Evolutionary conservation across 306 rosid genomes (phyloP).

Genomic region (Quercus mongolica): DNA sequence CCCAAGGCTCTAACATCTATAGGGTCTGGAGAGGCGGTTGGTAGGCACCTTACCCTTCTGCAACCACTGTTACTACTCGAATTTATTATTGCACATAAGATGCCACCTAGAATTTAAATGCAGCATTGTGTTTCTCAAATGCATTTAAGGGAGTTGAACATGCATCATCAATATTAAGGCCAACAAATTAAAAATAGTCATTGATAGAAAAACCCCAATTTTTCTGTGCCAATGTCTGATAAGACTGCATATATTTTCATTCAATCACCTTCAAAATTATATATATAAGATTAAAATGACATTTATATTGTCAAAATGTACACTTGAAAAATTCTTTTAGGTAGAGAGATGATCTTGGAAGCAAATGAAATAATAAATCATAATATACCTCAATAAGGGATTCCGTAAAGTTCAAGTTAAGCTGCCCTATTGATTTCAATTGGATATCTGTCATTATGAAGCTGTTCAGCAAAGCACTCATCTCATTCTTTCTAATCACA

Average conservation of each 20-base stretch:
- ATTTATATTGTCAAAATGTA: neutral
- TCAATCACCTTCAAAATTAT: neutral
- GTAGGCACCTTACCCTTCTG: neutral
- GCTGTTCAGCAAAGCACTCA: conserved; percentile 52
- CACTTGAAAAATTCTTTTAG: neutral
- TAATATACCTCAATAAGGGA: conserved; percentile 73
- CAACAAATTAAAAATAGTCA: neutral
- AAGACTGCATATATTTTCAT: too few species aligned
- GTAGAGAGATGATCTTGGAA: neutral
- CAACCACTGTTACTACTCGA: neutral
- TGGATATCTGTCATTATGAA: conserved; percentile 56
- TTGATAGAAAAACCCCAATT: neutral
- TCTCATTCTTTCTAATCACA: conserved; percentile 60
- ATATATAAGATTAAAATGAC: neutral
- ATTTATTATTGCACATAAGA: neutral
- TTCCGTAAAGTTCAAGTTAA: conserved; percentile 81
- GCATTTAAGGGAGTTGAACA: neutral
- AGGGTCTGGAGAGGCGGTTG: too few species aligned
- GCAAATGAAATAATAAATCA: conserved; percentile 1
- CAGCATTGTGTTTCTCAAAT: neutral
- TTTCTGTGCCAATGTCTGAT: neutral
- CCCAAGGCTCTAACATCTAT: too few species aligned
- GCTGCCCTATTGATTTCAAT: conserved; percentile 58
- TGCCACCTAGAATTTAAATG: neutral
- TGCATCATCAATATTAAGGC: neutral